These are phyloP conservation scores for Candida sithepensis DNA, from an alignment of 805 yeast genomes.

Conservation along the genomic window DNA sequence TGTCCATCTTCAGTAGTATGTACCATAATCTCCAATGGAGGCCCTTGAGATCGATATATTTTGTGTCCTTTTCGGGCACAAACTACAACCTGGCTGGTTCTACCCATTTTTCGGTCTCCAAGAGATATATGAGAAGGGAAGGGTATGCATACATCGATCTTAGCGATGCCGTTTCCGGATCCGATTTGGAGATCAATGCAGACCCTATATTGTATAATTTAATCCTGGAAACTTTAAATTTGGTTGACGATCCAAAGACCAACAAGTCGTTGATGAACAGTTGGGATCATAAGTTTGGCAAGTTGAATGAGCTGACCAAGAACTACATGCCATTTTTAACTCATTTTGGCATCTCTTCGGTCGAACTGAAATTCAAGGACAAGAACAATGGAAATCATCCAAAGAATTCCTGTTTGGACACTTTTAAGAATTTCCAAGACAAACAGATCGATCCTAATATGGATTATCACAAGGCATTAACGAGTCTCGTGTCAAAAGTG, in stretches of 20 bases:
- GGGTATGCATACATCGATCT: conserved; percentile 73
- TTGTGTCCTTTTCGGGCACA: conserved; percentile 80
- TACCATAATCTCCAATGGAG: conserved; percentile 68
- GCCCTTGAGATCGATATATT: conserved; percentile 78
- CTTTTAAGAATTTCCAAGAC: conserved; percentile 50
- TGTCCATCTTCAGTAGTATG: conserved; percentile 62
- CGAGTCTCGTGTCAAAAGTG: conserved; percentile 50
- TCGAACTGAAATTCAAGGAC: conserved; percentile 50
- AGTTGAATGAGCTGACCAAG: conserved; percentile 37
- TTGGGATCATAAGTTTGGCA: conserved; percentile 19
- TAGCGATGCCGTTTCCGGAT: conserved; percentile 56
- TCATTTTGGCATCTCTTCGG: conserved; percentile 63
- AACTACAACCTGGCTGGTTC: conserved; percentile 81
- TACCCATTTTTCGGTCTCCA: conserved; percentile 68
- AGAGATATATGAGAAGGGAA: conserved; percentile 50
- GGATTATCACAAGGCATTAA: conserved; percentile 51
- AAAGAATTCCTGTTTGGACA: conserved; percentile 57
- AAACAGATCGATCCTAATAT: conserved; percentile 52
- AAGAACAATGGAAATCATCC: conserved; percentile 36
- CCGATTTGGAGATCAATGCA: conserved; percentile 42
- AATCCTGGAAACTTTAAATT: conserved; percentile 39
- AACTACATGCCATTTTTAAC: conserved; percentile 68
- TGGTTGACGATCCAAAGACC: conserved; percentile 24
- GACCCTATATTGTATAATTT: conserved; percentile 61
- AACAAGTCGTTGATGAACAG: conserved; percentile 21